Base-by-base conservation (phyloP, 345 rosid species). In the Eucalyptus cloeziana region DNA sequence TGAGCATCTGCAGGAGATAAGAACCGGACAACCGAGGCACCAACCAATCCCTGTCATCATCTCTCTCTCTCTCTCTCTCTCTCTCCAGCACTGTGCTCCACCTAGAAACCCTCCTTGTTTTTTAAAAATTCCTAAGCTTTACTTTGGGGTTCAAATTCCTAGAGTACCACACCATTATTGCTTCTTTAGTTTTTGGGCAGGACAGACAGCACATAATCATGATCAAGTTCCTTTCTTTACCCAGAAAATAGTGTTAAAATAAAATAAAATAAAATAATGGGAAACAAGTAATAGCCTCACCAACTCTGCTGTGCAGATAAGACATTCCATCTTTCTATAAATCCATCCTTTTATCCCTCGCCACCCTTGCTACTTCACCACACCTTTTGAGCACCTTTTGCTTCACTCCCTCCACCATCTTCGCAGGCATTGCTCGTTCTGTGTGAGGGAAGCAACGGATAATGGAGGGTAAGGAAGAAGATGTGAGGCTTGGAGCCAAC, bases 401-500 rank as follows among this genome's bases (percentile, higher is more conserved):
- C 40, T 64, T 47, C 88, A 21, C 88, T 64, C 58, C 17, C 83
- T 71, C 44, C 30, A 56, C 30, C 19, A 64, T 7, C 85, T 40
- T 67, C 44, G 45, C 76, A 25, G 50, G 49, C 31, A 45, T 56
- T 33, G 9, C 56, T 51, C 86, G 47, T 43, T 51, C 21, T 54
- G 60, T 19, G 40, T 8, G 79, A 12, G 43, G 6, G 19, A 33
- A 33, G 50, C 8, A 14, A 25, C 33, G 45, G 54, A 40, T 30
- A 16, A 90, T 90, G 91, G 91, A 90, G 86, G 89, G 89, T 12
- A 90, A 90, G 87, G 91, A 90, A 22, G 91, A 90, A 87, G 91
- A 90, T 86, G 89, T 90, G 64, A 90, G 54, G 91, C 88, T 90
- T 21, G 91, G 91, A 62, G 91, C 91, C 31, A 90, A 86, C 91